Conservation (phyloP, 306 rosid species). For the Lagenaria siceraria region DNA sequence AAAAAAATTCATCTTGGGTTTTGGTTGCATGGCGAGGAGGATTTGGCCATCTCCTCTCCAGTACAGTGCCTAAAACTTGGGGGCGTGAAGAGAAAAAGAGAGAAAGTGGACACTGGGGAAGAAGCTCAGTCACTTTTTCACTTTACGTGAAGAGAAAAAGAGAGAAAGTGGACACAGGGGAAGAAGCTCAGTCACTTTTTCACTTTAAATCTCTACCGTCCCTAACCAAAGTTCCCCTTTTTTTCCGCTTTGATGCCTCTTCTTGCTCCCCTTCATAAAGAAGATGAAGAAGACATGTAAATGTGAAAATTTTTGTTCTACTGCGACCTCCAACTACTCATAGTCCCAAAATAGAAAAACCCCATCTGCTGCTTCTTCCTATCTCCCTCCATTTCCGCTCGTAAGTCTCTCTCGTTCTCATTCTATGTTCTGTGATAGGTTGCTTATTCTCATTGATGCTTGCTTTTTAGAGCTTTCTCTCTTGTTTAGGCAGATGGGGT, state of each 20-base stretch:
- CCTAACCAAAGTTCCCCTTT: neutral
- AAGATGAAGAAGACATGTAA: neutral
- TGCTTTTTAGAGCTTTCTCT: neutral
- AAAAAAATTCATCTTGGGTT: no score
- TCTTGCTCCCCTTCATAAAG: neutral
- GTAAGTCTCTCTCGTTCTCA: constrained; percentile 15
- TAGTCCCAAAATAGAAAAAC: neutral
- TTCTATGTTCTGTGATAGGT: neutral
- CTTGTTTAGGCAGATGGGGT: constrained; percentile 11
- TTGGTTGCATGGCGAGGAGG: no score
- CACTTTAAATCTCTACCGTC: neutral
- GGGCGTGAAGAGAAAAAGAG: neutral
- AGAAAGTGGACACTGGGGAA: neutral
- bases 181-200: neutral
- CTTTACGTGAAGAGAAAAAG: neutral
- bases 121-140: neutral
- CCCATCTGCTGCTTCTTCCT: neutral
- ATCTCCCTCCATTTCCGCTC: neutral
- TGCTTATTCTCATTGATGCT: neutral
- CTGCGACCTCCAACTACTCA: neutral
- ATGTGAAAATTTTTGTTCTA: constrained; percentile 10
- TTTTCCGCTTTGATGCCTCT: neutral
- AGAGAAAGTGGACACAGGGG: neutral
- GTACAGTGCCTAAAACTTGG: neutral
- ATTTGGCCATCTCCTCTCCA: no score